Evolutionary conservation across 768 basidiomycete genomes (phyloP).

Genomic region (Podaxis sp.): DNA sequence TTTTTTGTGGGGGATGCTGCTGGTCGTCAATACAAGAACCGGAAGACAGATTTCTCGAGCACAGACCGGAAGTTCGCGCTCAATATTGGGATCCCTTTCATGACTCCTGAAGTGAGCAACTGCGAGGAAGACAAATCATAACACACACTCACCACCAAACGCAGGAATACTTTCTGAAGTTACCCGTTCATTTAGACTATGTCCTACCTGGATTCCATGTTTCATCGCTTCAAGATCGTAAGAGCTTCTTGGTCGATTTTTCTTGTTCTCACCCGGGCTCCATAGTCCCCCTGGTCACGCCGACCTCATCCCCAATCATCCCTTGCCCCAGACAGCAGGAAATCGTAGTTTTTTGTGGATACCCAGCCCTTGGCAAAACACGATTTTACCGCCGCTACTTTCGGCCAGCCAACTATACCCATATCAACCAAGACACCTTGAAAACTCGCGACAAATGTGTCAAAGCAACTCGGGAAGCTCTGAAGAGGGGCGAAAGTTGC

Average conservation of each 20-base stretch:
- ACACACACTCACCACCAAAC: neutral
- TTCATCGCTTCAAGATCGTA: constrained; percentile 37
- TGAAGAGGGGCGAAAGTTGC: constrained; percentile 57
- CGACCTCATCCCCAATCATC: constrained; percentile 46
- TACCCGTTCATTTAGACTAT: constrained; percentile 35
- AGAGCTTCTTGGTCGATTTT: constrained; percentile 12
- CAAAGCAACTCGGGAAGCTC: constrained; percentile 49
- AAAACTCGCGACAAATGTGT: constrained; percentile 74
- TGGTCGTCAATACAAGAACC: constrained; percentile 50
- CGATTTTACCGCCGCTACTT: constrained; percentile 75
- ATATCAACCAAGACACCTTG: constrained; percentile 85
- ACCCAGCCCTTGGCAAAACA: constrained; percentile 70
- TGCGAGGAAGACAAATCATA: neutral
- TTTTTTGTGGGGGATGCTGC: constrained; percentile 92
- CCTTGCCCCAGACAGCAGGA: constrained; percentile 35
- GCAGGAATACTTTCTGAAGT: constrained; percentile 78
- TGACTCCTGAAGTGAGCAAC: constrained; percentile 72
- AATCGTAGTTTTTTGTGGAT: constrained; percentile 47
- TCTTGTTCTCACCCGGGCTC: neutral
- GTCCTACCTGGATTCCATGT: constrained; percentile 67
- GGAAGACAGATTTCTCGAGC: constrained; percentile 64
- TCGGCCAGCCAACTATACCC: constrained; percentile 59
- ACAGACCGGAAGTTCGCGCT: constrained; percentile 85
- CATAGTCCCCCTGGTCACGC: constrained; percentile 46
- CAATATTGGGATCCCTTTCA: constrained; percentile 69